Evolutionary conservation across 805 yeast genomes (phyloP).

Genomic region (Lipomyces chichibuensis): DNA sequence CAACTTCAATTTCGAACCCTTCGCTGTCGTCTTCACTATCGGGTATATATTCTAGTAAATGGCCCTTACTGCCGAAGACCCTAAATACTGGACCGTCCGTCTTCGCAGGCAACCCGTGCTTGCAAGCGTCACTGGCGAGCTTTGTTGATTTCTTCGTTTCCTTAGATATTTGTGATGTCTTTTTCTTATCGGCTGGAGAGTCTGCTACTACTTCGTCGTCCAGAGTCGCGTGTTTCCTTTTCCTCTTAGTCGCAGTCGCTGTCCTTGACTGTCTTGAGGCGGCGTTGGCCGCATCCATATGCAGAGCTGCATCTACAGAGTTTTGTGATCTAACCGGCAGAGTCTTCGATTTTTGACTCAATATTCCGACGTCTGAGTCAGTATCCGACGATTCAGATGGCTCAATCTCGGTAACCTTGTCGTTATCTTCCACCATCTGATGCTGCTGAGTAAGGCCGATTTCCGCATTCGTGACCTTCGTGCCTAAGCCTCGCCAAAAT

Average conservation of each 20-base stretch:
- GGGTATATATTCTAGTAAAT: not conserved
- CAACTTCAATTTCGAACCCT: not conserved
- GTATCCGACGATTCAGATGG: not conserved
- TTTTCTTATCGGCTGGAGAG: not conserved
- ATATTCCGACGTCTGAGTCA: not conserved
- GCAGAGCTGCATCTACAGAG: not conserved
- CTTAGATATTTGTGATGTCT: not conserved
- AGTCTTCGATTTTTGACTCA: not conserved
- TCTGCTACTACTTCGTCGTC: not conserved
- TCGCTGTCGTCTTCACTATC: not conserved
- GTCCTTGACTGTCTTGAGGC: not conserved
- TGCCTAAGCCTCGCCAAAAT: conserved; percentile 27
- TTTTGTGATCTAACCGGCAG: not conserved
- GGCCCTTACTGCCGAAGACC: not conserved
- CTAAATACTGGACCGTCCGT: not conserved
- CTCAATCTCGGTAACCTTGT: not conserved
- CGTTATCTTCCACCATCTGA: conserved; percentile 7
- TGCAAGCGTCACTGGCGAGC: not conserved
- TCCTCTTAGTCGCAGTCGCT: not conserved
- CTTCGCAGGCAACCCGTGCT: not conserved
- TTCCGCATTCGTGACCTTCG: conserved; percentile 1
- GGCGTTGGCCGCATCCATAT: not conserved
- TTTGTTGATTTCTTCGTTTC: not conserved
- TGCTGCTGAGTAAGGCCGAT: conserved; percentile 6
- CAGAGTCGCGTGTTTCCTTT: not conserved